Conservation (phyloP, 495 filamentous ascomycete genomes). For the Sphaerosporella brunnea region DNA sequence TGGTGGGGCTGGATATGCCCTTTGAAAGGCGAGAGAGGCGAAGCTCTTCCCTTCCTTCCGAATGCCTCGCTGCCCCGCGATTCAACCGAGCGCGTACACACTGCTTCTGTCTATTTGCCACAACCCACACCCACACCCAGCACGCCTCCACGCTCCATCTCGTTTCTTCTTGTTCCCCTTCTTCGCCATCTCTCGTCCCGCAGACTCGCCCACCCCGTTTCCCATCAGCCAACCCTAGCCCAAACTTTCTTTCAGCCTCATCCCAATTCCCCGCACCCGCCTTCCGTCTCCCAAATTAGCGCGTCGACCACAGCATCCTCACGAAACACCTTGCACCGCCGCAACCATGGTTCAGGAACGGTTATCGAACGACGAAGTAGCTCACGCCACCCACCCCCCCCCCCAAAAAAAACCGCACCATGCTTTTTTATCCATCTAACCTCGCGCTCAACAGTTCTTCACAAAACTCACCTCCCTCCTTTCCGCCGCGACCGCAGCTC, state of each 20-base stretch:
- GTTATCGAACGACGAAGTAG: constrained; percentile 59
- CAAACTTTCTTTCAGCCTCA: constrained; percentile 1
- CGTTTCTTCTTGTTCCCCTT: background rate
- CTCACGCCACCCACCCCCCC: background rate
- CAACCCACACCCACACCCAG: too few species aligned
- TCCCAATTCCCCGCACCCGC: constrained; percentile 1
- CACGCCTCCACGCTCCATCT: too few species aligned
- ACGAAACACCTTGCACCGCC: background rate
- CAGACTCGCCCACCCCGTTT: background rate
- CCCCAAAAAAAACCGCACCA: too few species aligned
- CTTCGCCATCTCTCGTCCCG: background rate
- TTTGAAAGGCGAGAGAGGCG: too few species aligned
- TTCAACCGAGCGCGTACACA: too few species aligned
- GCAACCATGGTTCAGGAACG: constrained; percentile 35
- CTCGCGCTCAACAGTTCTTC: constrained; percentile 80
- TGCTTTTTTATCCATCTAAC: too few species aligned
- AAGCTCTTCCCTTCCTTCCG: too few species aligned
- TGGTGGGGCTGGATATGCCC: too few species aligned
- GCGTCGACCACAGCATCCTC: background rate
- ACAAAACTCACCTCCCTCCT: constrained; percentile 56
- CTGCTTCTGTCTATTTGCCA: too few species aligned
- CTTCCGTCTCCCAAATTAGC: background rate
- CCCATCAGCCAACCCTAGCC: background rate
- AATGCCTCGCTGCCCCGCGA: too few species aligned
- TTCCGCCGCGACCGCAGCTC: constrained; percentile 43